Percentiles rank a stretch among this genome's conserved stretches.
Conservation (phyloP, 2,329 filamentous ascomycete genomes). For the Sphaerulina vaccinii region DNA sequence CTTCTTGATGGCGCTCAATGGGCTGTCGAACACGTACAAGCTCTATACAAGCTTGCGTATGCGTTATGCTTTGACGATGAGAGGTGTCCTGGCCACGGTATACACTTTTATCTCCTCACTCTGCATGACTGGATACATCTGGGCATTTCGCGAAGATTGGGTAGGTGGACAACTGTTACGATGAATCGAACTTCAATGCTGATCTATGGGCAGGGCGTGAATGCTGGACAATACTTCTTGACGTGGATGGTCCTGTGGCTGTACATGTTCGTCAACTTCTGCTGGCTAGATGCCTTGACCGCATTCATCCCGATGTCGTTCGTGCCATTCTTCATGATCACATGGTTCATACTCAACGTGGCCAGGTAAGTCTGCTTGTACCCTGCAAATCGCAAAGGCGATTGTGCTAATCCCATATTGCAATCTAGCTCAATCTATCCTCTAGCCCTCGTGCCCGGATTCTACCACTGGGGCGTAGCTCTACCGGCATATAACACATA, state of each 20-base stretch:
- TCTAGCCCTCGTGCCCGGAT: constrained; percentile 44
- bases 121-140: constrained; percentile 44
- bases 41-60: constrained; percentile 37
- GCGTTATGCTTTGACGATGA: constrained; percentile 33
- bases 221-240: constrained; percentile 43
- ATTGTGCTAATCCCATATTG: too few relatives aligned
- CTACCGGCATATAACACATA: constrained; percentile 46
- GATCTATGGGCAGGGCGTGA: constrained; percentile 29
- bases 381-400: background rate
- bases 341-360: constrained; percentile 49
- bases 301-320: constrained; percentile 42
- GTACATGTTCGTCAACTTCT: constrained; percentile 47
- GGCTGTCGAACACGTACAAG: constrained; percentile 41
- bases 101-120: constrained; percentile 45
- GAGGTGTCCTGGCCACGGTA: constrained; percentile 37
- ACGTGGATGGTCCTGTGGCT: constrained; percentile 49
- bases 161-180: background rate
- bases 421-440: constrained; percentile 45
- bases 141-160: constrained; percentile 47
- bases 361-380: constrained; percentile 23
- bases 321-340: constrained; percentile 47
- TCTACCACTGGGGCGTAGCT: constrained; percentile 43
- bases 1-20: constrained; percentile 48
- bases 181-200: background rate
- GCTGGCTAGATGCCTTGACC: constrained; percentile 47